Base-by-base conservation (phyloP, 805 yeast genomes). In the Kuraishia cidri region DNA sequence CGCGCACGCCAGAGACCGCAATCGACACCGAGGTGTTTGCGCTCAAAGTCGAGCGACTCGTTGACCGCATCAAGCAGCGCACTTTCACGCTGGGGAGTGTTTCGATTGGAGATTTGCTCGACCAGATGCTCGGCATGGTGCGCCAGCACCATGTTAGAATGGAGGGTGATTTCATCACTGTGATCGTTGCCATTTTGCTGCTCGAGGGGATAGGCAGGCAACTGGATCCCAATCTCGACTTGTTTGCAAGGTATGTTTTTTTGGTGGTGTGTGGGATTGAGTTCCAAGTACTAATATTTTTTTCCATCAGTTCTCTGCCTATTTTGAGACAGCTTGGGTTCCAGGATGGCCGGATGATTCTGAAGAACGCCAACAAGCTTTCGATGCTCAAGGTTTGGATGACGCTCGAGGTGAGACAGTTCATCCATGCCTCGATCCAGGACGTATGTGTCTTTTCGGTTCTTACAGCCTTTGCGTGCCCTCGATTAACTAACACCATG, bases 91-190 rank as follows among this genome's bases (percentile, higher is more conserved):
- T 92, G 33, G 97, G 97, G 0, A 82, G 86, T 30, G 79, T 92
- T 10, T 82, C 90, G 24, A 84, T 92, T 40, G 97, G 97, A 4
- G 97, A 88, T 47, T 62, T 92, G 36, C 63, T 92, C 36, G 92
- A 86, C 44, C 81, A 77, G 47, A 88, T 90, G 67, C 66, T 92
- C 37, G 65, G 78, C 3, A 87, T 92, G 97, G 97, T 92, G 13
- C 65, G 97, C 39, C 62, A 66, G 8, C 98, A 92, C 54, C 99
- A 92, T 55, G 98, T 92, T 15, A 69, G 96, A 49, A 83, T 92
- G 95, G 99, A 92, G 50, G 94, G 95, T 5, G 98, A 92, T 55
- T 92, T 92, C 50, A 78, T 92, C 27, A 86, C 95, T 20, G 95
- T 92, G 16, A 81, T 92, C n/a, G 86, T 92, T 21, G 95, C 97